These are phyloP conservation scores for Cucurbita ficifolia DNA, from an alignment of 306 rosid species.

Conservation along the genomic window DNA sequence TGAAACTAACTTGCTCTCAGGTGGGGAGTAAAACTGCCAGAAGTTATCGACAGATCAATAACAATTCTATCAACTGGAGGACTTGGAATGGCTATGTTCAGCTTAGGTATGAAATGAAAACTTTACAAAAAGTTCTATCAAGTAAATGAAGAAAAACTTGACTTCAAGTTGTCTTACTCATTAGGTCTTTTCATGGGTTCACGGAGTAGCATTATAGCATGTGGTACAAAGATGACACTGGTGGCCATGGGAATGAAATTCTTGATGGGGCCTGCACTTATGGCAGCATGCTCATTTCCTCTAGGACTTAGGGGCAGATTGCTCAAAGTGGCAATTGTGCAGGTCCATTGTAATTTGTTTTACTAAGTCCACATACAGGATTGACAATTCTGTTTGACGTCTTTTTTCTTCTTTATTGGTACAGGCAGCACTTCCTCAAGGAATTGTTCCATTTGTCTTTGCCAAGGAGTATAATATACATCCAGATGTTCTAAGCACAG, in stretches of 20 bases:
- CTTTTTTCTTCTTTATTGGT: constrained; percentile 2
- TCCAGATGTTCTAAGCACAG: constrained; percentile 76
- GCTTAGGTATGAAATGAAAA: constrained; percentile 57
- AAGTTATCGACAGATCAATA: constrained; percentile 46
- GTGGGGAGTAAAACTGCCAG: constrained; percentile 71
- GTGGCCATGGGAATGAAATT: constrained; percentile 65
- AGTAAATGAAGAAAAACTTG: neutral
- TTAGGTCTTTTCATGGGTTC: constrained; percentile 75
- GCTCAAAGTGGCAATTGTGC: constrained; percentile 65
- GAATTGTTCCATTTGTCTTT: constrained; percentile 91
- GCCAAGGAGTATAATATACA: constrained; percentile 75
- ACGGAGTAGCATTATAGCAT: constrained; percentile 43
- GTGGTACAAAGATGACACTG: constrained; percentile 47
- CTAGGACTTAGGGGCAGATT: constrained; percentile 44
- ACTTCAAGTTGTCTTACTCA: neutral
- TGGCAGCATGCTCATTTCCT: constrained; percentile 55
- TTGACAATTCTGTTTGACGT: neutral
- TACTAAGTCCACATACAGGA: neutral
- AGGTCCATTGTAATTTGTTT: constrained; percentile 22
- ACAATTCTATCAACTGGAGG: constrained; percentile 61
- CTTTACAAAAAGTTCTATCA: neutral
- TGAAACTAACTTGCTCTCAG: constrained; percentile 26
- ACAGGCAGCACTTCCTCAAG: constrained; percentile 96
- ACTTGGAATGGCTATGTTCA: constrained; percentile 93
- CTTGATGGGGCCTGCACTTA: constrained; percentile 66